Conservation (phyloP, 1,139 yeast genomes). For the Torulaspora pretoriensis region DNA sequence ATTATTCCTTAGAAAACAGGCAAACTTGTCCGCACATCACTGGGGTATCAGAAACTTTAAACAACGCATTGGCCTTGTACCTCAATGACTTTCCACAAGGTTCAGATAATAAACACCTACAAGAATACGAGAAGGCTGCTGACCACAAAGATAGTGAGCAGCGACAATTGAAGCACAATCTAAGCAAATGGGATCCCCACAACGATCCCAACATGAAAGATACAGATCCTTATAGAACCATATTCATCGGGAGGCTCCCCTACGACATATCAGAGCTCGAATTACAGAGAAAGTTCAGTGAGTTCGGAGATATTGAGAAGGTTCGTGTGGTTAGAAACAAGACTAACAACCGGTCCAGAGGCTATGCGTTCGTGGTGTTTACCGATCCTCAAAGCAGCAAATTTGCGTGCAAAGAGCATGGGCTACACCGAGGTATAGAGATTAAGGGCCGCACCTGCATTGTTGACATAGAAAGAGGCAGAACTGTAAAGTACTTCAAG, state of each 20-base stretch:
- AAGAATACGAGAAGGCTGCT: conserved; percentile 38
- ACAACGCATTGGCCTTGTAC: conserved; percentile 14
- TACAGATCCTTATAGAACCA: conserved; percentile 68
- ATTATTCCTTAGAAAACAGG: conserved; percentile 50
- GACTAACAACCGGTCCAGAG: conserved; percentile 53
- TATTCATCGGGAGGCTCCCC: conserved; percentile 70
- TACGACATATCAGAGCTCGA: conserved; percentile 68
- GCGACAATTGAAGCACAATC: conserved; percentile 31
- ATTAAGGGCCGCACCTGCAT: conserved; percentile 53
- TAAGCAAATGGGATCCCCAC: conserved; percentile 51
- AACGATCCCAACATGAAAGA: conserved; percentile 60
- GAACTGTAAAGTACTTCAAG: conserved; percentile 70
- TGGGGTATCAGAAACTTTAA: conserved; percentile 43
- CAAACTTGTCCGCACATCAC: conserved; percentile 46
- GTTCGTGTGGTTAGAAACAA: conserved; percentile 60
- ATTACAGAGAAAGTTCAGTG: conserved; percentile 55
- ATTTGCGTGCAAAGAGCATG: conserved; percentile 51
- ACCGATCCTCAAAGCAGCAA: conserved; percentile 37
- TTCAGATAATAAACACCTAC: conserved; percentile 33
- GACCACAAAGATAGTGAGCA: conserved; percentile 35
- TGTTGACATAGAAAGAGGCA: conserved; percentile 81
- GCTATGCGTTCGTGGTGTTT: conserved; percentile 82
- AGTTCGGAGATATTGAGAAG: conserved; percentile 67
- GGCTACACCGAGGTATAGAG: conserved; percentile 42
- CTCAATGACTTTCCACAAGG: conserved; percentile 21